Conservation (phyloP, 805 yeast genomes). For the Ogataea thermomethanolica region DNA sequence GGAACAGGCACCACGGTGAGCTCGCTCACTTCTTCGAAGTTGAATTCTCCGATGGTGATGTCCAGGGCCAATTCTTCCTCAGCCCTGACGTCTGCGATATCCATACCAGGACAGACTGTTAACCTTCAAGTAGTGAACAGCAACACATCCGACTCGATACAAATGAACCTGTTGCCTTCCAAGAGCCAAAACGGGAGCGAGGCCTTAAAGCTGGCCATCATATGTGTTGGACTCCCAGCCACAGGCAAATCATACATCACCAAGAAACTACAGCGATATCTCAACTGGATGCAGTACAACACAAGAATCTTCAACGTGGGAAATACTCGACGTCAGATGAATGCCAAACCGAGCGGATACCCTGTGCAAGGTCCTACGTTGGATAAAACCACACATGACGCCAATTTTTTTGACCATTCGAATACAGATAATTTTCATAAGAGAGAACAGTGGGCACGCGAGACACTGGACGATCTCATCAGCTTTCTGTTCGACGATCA, state of each 20-base stretch:
- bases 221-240: constrained; percentile 76
- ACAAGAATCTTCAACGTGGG: constrained; percentile 74
- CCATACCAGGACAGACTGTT: constrained; percentile 28
- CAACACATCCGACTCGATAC: constrained; percentile 8
- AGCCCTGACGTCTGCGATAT: constrained; percentile 25
- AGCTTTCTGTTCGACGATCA: constrained; percentile 39
- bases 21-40: constrained; percentile 23
- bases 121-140: constrained; percentile 16
- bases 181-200: constrained; percentile 20
- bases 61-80: constrained; percentile 23
- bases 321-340: constrained; percentile 59
- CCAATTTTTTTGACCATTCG: constrained; percentile 41
- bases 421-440: constrained; percentile 41
- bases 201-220: constrained; percentile 53
- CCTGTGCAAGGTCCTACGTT: constrained; percentile 36
- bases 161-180: constrained; percentile 7
- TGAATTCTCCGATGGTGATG: constrained; percentile 22
- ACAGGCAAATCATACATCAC: constrained; percentile 74
- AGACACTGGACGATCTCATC: constrained; percentile 45
- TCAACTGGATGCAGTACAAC: constrained; percentile 57
- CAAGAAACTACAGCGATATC: constrained; percentile 56
- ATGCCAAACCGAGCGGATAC: constrained; percentile 37
- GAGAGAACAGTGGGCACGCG: constrained; percentile 51
- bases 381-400: constrained; percentile 33
- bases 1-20: constrained; percentile 15